Conservation (phyloP, 2,329 filamentous ascomycete species). For the Paecilomyces niveus region DNA sequence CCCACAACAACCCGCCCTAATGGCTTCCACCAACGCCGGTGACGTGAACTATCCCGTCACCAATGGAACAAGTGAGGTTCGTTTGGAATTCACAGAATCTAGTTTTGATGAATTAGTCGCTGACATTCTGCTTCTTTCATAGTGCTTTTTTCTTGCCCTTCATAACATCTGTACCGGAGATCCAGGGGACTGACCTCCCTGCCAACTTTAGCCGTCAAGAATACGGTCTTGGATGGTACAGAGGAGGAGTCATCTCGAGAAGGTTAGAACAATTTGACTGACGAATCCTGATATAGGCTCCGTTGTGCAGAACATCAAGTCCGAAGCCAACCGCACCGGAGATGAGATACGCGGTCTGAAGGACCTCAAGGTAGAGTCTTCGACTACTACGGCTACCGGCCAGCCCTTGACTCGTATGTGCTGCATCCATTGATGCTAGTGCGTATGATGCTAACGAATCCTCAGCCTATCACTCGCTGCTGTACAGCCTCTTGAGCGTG, state of each 20-base stretch:
- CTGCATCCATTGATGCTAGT: neutral
- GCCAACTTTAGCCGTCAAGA: neutral
- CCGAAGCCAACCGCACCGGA: slow-evolving; percentile 49
- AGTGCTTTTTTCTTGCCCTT: slow-evolving; percentile 3
- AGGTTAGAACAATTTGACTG: slow-evolving; percentile 9
- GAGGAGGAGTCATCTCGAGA: neutral
- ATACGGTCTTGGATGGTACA: neutral
- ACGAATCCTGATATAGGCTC: slow-evolving; percentile 35
- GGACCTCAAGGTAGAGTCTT: slow-evolving; percentile 46
- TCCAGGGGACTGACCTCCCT: neutral
- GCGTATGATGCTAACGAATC: slow-evolving; percentile 9
- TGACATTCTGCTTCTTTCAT: slow-evolving; percentile 8
- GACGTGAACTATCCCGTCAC: slow-evolving; percentile 33
- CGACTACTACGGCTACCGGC: slow-evolving; percentile 50
- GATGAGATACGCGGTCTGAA: slow-evolving; percentile 54
- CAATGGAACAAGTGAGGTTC: slow-evolving; percentile 32
- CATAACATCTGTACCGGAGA: neutral
- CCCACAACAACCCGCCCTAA: slow-evolving; percentile 16
- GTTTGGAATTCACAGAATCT: slow-evolving; percentile 6
- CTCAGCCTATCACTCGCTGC: slow-evolving; percentile 57
- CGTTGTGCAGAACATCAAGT: slow-evolving; percentile 50
- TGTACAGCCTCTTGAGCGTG: slow-evolving; percentile 59
- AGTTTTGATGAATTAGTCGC: slow-evolving; percentile 3
- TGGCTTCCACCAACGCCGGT: slow-evolving; percentile 21
- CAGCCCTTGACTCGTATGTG: slow-evolving; percentile 55